Conservation (phyloP, 1,139 yeast genomes). For the Diutina siamensis region DNA sequence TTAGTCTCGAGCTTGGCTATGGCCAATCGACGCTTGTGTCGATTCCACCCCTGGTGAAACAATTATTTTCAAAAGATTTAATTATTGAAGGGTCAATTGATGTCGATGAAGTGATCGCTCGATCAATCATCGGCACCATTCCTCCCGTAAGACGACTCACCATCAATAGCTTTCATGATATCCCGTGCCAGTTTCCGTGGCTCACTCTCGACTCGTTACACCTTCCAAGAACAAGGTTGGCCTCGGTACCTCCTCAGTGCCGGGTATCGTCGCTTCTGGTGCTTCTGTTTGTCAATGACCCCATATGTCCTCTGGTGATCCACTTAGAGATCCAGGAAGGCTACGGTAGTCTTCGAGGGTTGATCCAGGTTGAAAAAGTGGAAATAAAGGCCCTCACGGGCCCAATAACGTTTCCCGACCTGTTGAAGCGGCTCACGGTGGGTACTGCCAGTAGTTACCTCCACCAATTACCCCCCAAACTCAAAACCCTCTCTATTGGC, state of each 20-base stretch:
- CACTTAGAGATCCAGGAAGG: not conserved
- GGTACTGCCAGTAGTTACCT: not conserved
- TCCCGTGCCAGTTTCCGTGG: not conserved
- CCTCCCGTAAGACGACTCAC: not conserved
- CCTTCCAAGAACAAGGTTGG: too few relatives aligned
- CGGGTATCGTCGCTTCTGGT: too few relatives aligned
- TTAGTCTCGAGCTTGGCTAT: not conserved
- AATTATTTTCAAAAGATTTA: not conserved
- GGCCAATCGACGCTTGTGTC: not conserved
- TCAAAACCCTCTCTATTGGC: not conserved
- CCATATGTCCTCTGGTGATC: not conserved
- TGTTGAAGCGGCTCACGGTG: not conserved
- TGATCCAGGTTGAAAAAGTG: not conserved
- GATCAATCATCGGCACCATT: not conserved
- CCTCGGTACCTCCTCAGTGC: too few relatives aligned
- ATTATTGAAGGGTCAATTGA: not conserved
- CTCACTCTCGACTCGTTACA: too few relatives aligned
- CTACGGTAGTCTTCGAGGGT: not conserved
- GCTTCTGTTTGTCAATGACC: not conserved
- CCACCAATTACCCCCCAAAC: not conserved
- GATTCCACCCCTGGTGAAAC: not conserved
- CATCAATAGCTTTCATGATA: too few relatives aligned
- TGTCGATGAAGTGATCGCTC: not conserved
- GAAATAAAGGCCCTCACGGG: not conserved
- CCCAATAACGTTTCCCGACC: not conserved